phyloP scores from a whole-genome alignment of 345 rosid genomes.

The Citrus medica region DNA sequence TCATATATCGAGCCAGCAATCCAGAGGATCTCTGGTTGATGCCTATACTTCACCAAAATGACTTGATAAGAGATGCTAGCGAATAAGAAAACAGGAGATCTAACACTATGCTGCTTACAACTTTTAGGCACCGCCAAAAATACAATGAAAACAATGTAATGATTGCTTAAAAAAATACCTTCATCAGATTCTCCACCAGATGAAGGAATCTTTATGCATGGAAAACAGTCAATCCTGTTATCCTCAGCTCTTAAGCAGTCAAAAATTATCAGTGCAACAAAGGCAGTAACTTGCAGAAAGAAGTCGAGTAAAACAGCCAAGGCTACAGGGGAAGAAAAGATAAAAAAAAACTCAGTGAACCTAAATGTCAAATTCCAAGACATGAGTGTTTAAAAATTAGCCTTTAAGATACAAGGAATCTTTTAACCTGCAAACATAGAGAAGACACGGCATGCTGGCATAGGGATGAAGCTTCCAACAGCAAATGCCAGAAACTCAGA shows the following conservation, averaged over 20 bases:
- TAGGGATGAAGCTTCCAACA: conserved; percentile 88
- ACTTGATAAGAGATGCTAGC: background rate
- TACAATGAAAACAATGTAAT: background rate
- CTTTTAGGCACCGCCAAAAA: background rate
- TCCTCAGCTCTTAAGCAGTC: conserved; percentile 52
- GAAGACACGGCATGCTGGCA: conserved; percentile 98
- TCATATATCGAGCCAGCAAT: conserved; percentile 50
- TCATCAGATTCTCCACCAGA: conserved; percentile 29
- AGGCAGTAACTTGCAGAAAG: conserved; percentile 62
- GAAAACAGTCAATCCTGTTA: conserved; percentile 58
- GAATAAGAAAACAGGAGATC: background rate
- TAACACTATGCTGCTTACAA: background rate
- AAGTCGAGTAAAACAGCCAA: conserved; percentile 62
- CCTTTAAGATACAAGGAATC: background rate
- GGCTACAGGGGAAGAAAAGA: conserved; percentile 23
- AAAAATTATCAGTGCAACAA: conserved; percentile 54
- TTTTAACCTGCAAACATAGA: conserved; percentile 92
- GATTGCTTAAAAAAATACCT: conserved; percentile 27
- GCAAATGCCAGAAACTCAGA: conserved; percentile 97
- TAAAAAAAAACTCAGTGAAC: background rate
- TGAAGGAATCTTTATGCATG: conserved; percentile 38
- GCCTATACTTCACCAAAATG: conserved; percentile 19
- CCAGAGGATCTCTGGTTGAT: conserved; percentile 34
- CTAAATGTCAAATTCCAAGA: background rate
- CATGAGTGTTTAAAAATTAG: background rate